Conservation (phyloP, 148 eudicot species). For the Cornus florida region DNA sequence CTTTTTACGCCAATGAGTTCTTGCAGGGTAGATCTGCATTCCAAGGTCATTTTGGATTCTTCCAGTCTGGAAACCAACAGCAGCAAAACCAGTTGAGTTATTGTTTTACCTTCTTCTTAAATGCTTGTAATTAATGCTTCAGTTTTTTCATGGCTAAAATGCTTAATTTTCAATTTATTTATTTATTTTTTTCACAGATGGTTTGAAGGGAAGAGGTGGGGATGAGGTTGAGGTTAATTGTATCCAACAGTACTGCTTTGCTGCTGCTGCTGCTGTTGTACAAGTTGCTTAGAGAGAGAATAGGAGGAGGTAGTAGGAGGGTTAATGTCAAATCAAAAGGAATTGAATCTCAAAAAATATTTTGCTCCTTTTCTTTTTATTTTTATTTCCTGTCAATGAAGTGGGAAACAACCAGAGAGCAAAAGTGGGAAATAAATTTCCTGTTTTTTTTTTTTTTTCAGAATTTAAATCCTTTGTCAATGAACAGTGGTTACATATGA, state of each 20-base stretch:
- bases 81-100: conserved; percentile 42
- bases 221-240: conserved; percentile 19
- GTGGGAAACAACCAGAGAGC: conserved; percentile 26
- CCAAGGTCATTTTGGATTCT: conserved; percentile 29
- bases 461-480: conserved; percentile 24
- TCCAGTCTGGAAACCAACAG: conserved; percentile 23
- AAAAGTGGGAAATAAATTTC: conserved; percentile 23
- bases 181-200: conserved; percentile 35
- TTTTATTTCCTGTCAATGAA: conserved; percentile 26
- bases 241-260: no score
- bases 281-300: conserved; percentile 1
- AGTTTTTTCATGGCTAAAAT: background rate
- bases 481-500: conserved; percentile 6
- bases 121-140: background rate
- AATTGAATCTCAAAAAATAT: conserved; percentile 31
- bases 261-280: conserved; percentile 5
- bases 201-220: conserved; percentile 31
- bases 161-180: background rate
- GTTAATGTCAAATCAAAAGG: conserved; percentile 20
- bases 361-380: conserved; percentile 14
- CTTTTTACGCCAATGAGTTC: background rate
- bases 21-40: conserved; percentile 29
- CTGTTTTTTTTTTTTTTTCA: background rate
- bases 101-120: background rate
- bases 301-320: background rate